These are phyloP conservation scores for Zasmidium citrigriseum DNA, from an alignment of 2,329 filamentous ascomycete genomes.

Conservation along the genomic window DNA sequence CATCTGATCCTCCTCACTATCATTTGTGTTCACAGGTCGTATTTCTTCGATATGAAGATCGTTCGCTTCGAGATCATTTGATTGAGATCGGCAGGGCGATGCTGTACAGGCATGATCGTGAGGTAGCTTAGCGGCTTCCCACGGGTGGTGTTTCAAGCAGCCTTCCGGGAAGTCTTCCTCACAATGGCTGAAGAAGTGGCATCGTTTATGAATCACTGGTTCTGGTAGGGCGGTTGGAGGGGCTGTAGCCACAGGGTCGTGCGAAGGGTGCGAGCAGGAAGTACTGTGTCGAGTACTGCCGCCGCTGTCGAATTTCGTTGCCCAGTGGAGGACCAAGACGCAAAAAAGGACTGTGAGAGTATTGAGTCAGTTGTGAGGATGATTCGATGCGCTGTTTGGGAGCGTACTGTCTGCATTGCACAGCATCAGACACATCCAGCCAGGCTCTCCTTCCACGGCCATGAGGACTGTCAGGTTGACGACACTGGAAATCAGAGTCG, in stretches of 20 bases:
- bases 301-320: slow-evolving; percentile 13
- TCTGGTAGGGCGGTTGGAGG: background rate
- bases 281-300: slow-evolving; percentile 5
- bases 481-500: slow-evolving; percentile 15
- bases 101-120: background rate
- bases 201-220: slow-evolving; percentile 1
- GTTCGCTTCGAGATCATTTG: background rate
- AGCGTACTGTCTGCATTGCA: slow-evolving; percentile 18
- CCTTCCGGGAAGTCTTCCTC: slow-evolving; percentile 19
- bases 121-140: slow-evolving; percentile 5
- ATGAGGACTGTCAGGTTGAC: slow-evolving; percentile 18
- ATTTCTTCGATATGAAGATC: no score
- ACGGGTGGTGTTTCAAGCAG: slow-evolving; percentile 15
- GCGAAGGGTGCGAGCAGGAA: slow-evolving; percentile 10
- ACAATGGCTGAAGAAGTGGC: slow-evolving; percentile 7
- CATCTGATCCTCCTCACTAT: background rate
- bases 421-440: slow-evolving; percentile 18
- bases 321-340: slow-evolving; percentile 19
- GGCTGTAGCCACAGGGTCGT: background rate
- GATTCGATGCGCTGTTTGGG: background rate
- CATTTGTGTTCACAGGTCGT: background rate
- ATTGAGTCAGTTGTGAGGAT: background rate
- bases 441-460: slow-evolving; percentile 12
- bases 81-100: background rate
- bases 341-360: slow-evolving; percentile 15